Evolutionary conservation across 805 yeast genomes (phyloP), one percentile per base, ranked within the genome.

Genomic region (Yarrowia porcina): DNA sequence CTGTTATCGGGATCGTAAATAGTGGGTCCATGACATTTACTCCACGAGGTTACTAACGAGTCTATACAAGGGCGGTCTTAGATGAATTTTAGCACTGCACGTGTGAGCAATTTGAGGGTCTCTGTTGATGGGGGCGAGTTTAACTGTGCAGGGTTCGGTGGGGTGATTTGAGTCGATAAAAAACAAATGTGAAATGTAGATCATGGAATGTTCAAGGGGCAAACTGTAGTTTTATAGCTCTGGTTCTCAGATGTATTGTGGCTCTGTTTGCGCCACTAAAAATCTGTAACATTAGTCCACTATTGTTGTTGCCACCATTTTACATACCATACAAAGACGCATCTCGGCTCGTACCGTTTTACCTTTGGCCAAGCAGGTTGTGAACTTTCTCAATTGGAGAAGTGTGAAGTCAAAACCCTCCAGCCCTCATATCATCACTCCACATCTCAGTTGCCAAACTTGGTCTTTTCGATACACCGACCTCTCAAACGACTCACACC

Each of bases 351-450:
- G 17, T 11, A 3, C 20, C 15, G 27, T 20, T 49, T 49, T 32
- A 23, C 27, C 56, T 49, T 49, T 21, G 56, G 54, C 56, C 56
- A 49, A 49, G 54, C 54, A 47, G 54, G 54, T 47, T 47, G 39
- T 32, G 56, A 49, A 49, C 56, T 33, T 21, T 49, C 15, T 49
- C 30, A 15, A 32, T 8, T 21, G 30, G 23, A 49, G 56, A 20
- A 13, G 21, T 20, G 56, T 13, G 15, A 49, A 49, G 56, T 21
- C 56, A 49, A 49, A 49, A 21, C n/a, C 11, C 56, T 20, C 39
- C 56, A 49, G 56, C 56, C 56, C 28, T 21, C 56, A 33, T 45
- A 45, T 33, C 54, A 47, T 47, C 56, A 49, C 56, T 49, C 56
- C 56, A 49, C 56, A 32, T 33, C 39, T 49, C 39, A 20, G 30